These are phyloP conservation scores for Fomitiporia mediterranea DNA, from an alignment of 1,284 basidiomycete species.

Conservation along the genomic window DNA sequence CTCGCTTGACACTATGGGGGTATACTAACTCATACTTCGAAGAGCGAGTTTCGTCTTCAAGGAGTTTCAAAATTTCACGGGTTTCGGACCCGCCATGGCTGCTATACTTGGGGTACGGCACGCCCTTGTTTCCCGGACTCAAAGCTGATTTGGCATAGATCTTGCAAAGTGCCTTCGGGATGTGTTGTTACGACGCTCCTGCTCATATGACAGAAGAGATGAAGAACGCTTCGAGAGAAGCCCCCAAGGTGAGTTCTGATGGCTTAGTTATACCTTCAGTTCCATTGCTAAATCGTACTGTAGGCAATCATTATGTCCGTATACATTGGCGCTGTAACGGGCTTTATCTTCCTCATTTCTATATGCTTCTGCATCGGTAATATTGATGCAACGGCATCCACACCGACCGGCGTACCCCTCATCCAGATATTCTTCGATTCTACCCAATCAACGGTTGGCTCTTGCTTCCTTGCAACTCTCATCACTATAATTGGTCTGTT, in stretches of 20 bases:
- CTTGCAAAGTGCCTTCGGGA: slow-evolving; percentile 18
- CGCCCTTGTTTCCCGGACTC: not conserved
- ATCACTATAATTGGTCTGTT: slow-evolving; percentile 14
- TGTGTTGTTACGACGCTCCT: slow-evolving; percentile 20
- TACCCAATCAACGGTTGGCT: slow-evolving; percentile 14
- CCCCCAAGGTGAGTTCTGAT: slow-evolving; percentile 11
- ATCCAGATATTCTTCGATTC: slow-evolving; percentile 21
- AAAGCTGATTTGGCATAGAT: slow-evolving; percentile 6
- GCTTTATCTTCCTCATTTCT: slow-evolving; percentile 18
- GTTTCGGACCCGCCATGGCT: slow-evolving; percentile 20
- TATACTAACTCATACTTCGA: not conserved
- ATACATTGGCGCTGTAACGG: slow-evolving; percentile 19
- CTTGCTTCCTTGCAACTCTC: slow-evolving; percentile 17
- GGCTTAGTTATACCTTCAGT: not conserved
- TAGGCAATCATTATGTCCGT: slow-evolving; percentile 20
- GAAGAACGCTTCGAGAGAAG: slow-evolving; percentile 18
- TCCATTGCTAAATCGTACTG: not conserved
- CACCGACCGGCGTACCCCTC: slow-evolving; percentile 19
- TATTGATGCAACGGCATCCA: slow-evolving; percentile 13
- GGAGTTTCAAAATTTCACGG: slow-evolving; percentile 19
- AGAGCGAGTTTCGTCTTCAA: slow-evolving; percentile 19
- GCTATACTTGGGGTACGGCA: slow-evolving; percentile 16
- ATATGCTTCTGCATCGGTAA: slow-evolving; percentile 20
- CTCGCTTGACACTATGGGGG: not conserved
- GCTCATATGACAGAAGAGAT: slow-evolving; percentile 21